Percentiles rank a stretch among this genome's conserved stretches.
phyloP scores from a whole-genome alignment of 2,329 filamentous ascomycete genomes.

The Trichoderma brevicompactum region DNA sequence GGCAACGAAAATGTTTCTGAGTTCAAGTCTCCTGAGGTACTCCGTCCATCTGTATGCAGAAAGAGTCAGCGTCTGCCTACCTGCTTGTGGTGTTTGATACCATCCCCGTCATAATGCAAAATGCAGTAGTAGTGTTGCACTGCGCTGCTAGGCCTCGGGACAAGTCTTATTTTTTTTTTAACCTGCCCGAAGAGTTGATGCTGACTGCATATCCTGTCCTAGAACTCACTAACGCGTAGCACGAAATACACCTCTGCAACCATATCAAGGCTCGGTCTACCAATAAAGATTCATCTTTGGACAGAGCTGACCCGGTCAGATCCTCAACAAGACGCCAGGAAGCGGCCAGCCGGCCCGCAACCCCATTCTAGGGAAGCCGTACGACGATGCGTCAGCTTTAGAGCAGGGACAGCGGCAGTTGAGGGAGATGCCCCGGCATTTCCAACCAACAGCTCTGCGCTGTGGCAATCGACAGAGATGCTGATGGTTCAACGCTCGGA shows the following conservation, averaged over 20 bases:
- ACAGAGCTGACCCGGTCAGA: not conserved
- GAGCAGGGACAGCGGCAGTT: constrained; percentile 20
- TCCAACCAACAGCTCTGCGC: not conserved
- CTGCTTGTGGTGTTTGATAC: not conserved
- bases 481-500: no score
- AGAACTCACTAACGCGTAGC: not conserved
- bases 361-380: constrained; percentile 4
- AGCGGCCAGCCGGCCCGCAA: not conserved
- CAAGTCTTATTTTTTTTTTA: no score
- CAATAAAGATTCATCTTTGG: not conserved
- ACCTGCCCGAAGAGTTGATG: constrained; percentile 21
- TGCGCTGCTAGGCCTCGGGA: not conserved
- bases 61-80: not conserved
- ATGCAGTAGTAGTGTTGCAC: not conserved
- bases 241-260: not conserved
- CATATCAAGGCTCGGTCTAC: not conserved
- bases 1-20: not conserved
- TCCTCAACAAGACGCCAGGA: not conserved
- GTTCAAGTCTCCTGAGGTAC: not conserved
- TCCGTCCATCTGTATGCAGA: not conserved
- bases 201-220: constrained; percentile 16
- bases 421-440: not conserved
- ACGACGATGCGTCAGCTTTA: not conserved
- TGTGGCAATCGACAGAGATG: not conserved
- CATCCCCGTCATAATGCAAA: not conserved